Evolutionary conservation across 2,329 filamentous ascomycete species (phyloP), one percentile per base, ranked within the genome.

Genomic region (Xylariales sp.): DNA sequence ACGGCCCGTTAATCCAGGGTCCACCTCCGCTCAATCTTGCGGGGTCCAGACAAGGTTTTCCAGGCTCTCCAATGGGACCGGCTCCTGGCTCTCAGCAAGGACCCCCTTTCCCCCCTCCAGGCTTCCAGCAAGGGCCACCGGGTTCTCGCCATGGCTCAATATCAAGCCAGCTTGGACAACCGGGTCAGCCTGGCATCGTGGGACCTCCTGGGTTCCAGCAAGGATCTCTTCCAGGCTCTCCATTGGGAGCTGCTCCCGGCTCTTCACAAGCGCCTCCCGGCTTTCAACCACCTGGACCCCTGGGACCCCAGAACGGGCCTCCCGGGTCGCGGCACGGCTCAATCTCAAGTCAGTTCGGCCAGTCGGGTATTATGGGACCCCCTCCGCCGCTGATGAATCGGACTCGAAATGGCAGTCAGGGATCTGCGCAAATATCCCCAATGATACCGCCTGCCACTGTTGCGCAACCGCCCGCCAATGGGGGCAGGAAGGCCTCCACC

Each of bases 381-480:
- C 30, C 27, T 13, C n/a, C n/a, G n/a, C 27, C 35, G 14, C 29
- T 23, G n/a, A 15, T 29, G 11, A 25, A 16, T 14, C 19, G 37
- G 6, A 17, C 16, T 10, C 19, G 29, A 12, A 34, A 27, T 13
- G 28, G 33, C 12, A 41, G 17, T 30, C 35, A 40, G 12, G 37
- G 21, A 6, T 36, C 40, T 40, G 6, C 14, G 8, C 36, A 37
- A 6, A 17, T 23, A 11, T 20, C 27, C 11, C 23, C 31, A 11
- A 25, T 29, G 19, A 31, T 24, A n/a, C n/a, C 23, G 7, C 27
- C 35, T 10, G 18, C 16, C 20, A 31, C 11, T 12, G 19, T 33
- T 6, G 23, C 13, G 20, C 34, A n/a, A n/a, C n/a, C n/a, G n/a
- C n/a, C n/a, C n/a, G 53, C 57, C n/a, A 54, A 54, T 20, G 40